Evolutionary conservation across 78 protist genomes (phyloP).

Genomic region (Monosiga brevicollis): DNA sequence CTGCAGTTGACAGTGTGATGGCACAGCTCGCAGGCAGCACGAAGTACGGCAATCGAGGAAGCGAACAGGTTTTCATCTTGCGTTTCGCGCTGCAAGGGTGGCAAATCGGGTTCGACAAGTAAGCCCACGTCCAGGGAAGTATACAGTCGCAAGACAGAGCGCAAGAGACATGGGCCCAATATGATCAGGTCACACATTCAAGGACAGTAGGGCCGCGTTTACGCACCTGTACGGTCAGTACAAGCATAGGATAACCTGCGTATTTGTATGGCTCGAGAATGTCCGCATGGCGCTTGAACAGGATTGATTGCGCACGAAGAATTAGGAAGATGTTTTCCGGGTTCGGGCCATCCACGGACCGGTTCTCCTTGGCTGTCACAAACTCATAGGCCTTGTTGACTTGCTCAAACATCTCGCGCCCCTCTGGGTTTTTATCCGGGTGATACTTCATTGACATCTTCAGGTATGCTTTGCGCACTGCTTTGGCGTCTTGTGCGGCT

Average conservation of each 20-base stretch:
- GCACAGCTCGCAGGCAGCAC: slow-evolving; percentile 47
- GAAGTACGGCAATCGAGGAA: slow-evolving; percentile 30
- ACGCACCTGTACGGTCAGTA: slow-evolving; percentile 24
- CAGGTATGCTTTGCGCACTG: slow-evolving; percentile 60
- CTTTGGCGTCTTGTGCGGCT: not conserved
- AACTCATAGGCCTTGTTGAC: slow-evolving; percentile 17
- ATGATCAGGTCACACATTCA: not conserved
- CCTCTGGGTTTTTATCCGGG: slow-evolving; percentile 76
- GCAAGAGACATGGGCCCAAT: not conserved
- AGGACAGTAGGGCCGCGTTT: not conserved
- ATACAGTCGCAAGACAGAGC: not conserved
- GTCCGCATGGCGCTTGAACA: slow-evolving; percentile 44
- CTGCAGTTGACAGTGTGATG: slow-evolving; percentile 58
- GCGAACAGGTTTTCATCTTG: slow-evolving; percentile 24
- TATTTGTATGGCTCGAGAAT: slow-evolving; percentile 63
- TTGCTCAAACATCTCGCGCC: slow-evolving; percentile 60
- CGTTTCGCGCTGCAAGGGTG: slow-evolving; percentile 4
- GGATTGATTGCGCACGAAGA: slow-evolving; percentile 59
- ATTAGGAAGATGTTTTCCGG: slow-evolving; percentile 30
- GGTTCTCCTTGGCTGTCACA: not conserved
- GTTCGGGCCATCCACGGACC: slow-evolving; percentile 22
- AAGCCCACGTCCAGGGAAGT: not conserved
- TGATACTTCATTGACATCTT: slow-evolving; percentile 61
- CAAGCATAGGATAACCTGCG: slow-evolving; percentile 65
- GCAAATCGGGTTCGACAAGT: not conserved